A percentile compares a stretch with the other conserved stretches of the same genome.
Conservation (phyloP, 345 rosid species). For the Salix brachista region DNA sequence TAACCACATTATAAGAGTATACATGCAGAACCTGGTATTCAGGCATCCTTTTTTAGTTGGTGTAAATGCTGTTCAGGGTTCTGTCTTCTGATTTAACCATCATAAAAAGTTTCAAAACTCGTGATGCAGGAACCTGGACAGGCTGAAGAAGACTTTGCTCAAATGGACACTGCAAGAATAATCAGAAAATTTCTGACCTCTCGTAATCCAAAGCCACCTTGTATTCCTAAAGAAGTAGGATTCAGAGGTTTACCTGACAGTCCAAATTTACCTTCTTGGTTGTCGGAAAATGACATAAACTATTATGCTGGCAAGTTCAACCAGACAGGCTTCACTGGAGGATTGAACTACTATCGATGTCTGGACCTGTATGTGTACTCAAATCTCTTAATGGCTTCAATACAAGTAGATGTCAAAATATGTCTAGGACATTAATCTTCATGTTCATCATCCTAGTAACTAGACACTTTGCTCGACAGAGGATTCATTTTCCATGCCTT, state of each 20-base stretch:
- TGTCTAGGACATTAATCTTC: not conserved
- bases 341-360: constrained; percentile 74
- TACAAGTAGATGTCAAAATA: not conserved
- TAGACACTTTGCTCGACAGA: not conserved
- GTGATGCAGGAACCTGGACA: constrained; percentile 60
- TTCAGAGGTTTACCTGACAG: constrained; percentile 47
- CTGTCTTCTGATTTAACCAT: not conserved
- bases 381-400: not conserved
- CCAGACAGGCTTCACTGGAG: constrained; percentile 77
- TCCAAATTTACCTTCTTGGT: constrained; percentile 63
- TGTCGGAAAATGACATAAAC: constrained; percentile 59
- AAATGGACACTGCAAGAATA: constrained; percentile 44
- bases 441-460: not conserved
- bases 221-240: constrained; percentile 53
- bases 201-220: constrained; percentile 45
- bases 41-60: not conserved
- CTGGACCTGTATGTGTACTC: constrained; percentile 47
- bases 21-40: not conserved
- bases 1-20: no score
- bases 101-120: constrained; percentile 8
- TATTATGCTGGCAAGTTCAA: constrained; percentile 55
- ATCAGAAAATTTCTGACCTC: constrained; percentile 39
- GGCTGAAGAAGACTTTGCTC: constrained; percentile 69
- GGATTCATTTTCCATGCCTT: not conserved
- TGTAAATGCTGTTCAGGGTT: not conserved